Base-by-base conservation (phyloP, 2,329 filamentous ascomycete genomes). In the Epicoccum nigrum region DNA sequence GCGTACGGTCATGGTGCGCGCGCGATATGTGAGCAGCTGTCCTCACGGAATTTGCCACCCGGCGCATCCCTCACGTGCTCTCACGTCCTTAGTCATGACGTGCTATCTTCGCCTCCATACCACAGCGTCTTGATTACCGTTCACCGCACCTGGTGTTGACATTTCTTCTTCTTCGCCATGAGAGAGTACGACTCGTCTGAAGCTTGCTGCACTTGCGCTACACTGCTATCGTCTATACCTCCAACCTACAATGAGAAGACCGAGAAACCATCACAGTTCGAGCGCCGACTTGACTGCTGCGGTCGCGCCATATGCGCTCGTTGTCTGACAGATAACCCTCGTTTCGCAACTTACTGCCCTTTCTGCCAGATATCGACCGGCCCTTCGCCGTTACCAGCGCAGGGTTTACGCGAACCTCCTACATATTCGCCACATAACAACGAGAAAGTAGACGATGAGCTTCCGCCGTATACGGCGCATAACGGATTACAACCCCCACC, bases 351-450 rank as follows among this genome's bases (percentile, higher is more conserved):
- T 30, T 85, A 85, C 59, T 86, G 83, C 67, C 89, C 89, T 0
- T 93, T 88, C 71, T 94, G 90, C 69, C 90, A 93, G 72, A 82
- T 90, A 60, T 86, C 86, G 4, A 81, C 77, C 35, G 76, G 74
- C 4, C 83, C 86, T 2, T 83, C 83, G 7, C 72, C 86, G 3
- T 78, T 85, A 39, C 82, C 85, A 1, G 46, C 62, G 15, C 85
- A 85, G 72, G 85, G 86, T 9, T 78, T 90, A 19, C 82, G 80
- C 64, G 83, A 87, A 52, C 87, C 87, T n/a, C 87, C 87, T 1
- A 78, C 83, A 9, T 91, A 91, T 63, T 77, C 74, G 62, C 74
- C 76, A 75, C 78, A 64, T 56, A 67, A 38, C 50, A 54, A 61
- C 46, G 56, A 48, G 39, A 43, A 57, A 47, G 54, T 28, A 17